These are phyloP conservation scores for Oryza officinalis DNA, from an alignment of 176 grass and related monocot species.

Conservation along the genomic window DNA sequence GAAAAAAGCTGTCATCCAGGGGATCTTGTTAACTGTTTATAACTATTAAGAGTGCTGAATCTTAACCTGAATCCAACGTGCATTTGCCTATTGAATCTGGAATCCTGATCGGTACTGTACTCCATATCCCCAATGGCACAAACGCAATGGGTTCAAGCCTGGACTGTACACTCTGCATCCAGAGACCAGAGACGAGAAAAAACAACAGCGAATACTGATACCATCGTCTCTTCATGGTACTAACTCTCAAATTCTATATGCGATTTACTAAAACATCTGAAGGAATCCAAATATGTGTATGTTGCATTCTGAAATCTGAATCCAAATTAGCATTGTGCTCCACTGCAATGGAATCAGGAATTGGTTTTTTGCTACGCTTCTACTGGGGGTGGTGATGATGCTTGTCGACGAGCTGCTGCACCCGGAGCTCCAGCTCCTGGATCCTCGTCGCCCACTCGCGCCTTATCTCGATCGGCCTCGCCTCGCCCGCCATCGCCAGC, in stretches of 20 bases:
- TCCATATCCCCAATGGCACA: neutral
- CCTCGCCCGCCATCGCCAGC: neutral
- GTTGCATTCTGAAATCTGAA: neutral
- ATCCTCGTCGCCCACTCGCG: constrained; percentile 50
- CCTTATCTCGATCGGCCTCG: constrained; percentile 48
- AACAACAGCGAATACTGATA: neutral
- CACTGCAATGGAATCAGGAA: neutral
- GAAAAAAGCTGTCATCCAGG: neutral
- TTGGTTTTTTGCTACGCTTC: no score
- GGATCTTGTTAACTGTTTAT: neutral
- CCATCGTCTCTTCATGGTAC: no score
- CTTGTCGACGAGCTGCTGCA: constrained; percentile 39
- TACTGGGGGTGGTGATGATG: constrained; percentile 19
- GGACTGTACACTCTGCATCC: neutral
- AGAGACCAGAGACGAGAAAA: neutral
- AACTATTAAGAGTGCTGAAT: neutral
- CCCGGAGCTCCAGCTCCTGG: constrained; percentile 46
- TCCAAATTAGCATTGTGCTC: neutral
- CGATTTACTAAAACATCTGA: no score
- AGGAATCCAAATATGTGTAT: neutral
- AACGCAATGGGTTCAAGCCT: neutral
- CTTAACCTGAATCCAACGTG: neutral
- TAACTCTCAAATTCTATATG: no score
- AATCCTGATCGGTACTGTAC: neutral
- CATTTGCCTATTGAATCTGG: neutral